Base-by-base conservation (phyloP, 2,329 filamentous ascomycete species). In the Pyrenochaeta sp. region DNA sequence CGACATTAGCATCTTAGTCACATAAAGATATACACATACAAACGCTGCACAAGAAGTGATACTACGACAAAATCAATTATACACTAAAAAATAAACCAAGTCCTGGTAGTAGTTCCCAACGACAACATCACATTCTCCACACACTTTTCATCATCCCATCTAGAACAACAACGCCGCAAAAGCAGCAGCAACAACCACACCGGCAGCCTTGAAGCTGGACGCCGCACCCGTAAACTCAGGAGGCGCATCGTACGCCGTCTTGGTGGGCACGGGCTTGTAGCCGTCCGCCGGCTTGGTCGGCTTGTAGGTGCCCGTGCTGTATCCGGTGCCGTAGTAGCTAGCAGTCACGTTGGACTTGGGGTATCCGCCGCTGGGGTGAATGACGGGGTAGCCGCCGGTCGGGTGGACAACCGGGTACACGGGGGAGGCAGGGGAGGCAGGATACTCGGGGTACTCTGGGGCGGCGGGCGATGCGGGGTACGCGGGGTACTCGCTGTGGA, bases 151-250 rank as follows among this genome's bases (percentile, higher is more conserved):
- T 2, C 22, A 18, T 11, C 4, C 10, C 17, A n/a, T 26, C 38
- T 55, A 62, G 47, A 62, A 41, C 34, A 59, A 42, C 35, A 55
- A 28, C 14, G 46, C 49, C 29, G 48, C 58, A 32, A 51, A 49
- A 23, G 48, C 42, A 26, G 37, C 43, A n/a, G 38, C 47, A 20
- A 51, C 50, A 14, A 58, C 36, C 13, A 50, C 27, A 14, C 53
- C 52, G 15, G 57, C 44, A 28, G 45, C 43, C 38, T 41, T 50
- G 9, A 59, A 14, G n/a, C 46, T 41, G 1, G 41, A 24, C 6
- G 61, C 61, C 3, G 59, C 61, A 34, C 61, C 59, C 0, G 59
- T 63, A 48, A 64, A 63, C 27, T 60, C 36, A 7, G n/a, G n/a
- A n/a, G 58, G 48, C 1, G 38, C 20, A 10, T 39, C 34, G 35